Evolutionary conservation across 345 rosid species (phyloP), one percentile per base, ranked within the genome.

Genomic region (Geranium brycei): DNA sequence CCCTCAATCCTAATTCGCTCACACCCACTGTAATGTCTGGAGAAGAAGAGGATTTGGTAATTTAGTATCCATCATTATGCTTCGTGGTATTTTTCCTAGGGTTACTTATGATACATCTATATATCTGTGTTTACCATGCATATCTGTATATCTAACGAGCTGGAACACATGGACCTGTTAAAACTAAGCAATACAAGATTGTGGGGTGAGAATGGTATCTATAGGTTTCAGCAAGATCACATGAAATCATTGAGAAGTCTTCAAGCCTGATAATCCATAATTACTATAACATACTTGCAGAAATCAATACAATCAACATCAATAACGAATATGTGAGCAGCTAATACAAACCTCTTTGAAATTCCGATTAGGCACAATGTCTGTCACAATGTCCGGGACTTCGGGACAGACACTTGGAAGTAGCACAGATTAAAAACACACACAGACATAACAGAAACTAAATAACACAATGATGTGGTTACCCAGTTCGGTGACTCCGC

Each of bases 271-370:
- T 1, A 41, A 41, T 41, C 11, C 51, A 41, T 12, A 41, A 5
- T 41, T 41, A 11, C 51, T 41, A 41, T 41, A 41, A 4, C 10
- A 4, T 41, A 41, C 51, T 41, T 5, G 10, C 13, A 41, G 51
- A 3, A 41, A 11, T 41, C 4, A 8, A 11, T 5, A 41, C 13
- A 41, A 41, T 41, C 51, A 41, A 41, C 51, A 41, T 3, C 12
- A 41, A 41, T 41, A 3, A 41, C 10, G 8, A 41, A 41, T 3
- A 41, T 1, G 13, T 5, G 10, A 3, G 51, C 51, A 41, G 51
- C 51, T 41, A 66, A 38, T n/a, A 56, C 74, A 65, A 31, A 82
- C 89, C 89, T 82, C 79, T n/a, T n/a, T n/a, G n/a, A n/a, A n/a
- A n/a, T n/a, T n/a, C n/a, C n/a, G n/a, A n/a, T n/a, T n/a, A n/a